Base-by-base conservation (phyloP, 2,329 filamentous ascomycete species). In the Apiospora aurea region DNA sequence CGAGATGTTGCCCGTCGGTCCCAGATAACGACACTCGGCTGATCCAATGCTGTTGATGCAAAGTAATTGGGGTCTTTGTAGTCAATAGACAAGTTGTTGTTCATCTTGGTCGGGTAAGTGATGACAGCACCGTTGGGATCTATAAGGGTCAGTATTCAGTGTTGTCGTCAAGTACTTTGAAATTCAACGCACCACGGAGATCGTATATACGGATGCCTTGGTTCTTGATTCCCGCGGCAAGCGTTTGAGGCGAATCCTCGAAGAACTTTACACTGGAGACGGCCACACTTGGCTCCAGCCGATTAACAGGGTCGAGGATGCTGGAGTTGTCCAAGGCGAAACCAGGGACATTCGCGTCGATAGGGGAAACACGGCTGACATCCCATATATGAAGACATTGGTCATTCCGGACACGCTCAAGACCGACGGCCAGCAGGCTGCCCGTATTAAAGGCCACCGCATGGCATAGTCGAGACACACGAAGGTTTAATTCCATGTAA, bases 221-320 rank as follows among this genome's bases (percentile, higher is more conserved):
- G 61, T 92, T 89, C 75, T 93, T 93, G 69, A 95, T 92, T 0
- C 93, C 93, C 41, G 92, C 91, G 41, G 95, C 89, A 14, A 96
- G 83, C 29, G 92, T 93, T 74, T 94, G 89, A 11, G 94, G 93
- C 74, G 91, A 92, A 75, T 93, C 89, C 72, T 93, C 89, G 72
- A 96, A 95, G 84, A 96, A 97, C 77, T 93, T 91, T 76, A 95
- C 90, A 78, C 93, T 95, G 1, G 92, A 94, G 34, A 96, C 91
- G n/a, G 93, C 91, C 57, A 94, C 92, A 69, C 89, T 90, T 4
- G 88, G 87, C 78, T 92, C 90, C 4, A 91, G 81, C 26, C 89
- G 85, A 79, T 90, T 82, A 78, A 88, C 80, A 73, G 93, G 84
- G 81, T 90, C 87, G 78, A 87, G 81, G 79, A 89, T 81, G 78